Evolutionary conservation across 257 asterid species (phyloP), one percentile per base, ranked within the genome.

Genomic region (Nemophila menziesii): DNA sequence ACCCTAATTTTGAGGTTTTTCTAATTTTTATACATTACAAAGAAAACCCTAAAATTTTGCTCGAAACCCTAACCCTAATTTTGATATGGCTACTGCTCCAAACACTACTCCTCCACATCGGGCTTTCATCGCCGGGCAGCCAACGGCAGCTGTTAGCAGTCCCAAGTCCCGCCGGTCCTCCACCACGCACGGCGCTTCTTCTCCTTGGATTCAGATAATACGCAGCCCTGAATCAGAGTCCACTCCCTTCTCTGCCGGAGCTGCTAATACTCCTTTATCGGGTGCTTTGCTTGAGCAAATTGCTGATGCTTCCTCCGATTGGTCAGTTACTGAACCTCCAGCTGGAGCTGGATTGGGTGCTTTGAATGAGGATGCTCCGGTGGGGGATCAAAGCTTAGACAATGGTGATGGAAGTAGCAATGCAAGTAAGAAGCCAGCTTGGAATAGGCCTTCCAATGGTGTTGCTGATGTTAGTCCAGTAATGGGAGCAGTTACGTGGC

Each of bases 401-500:
- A 63, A 54, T 62, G 72, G 54, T 8, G n/a, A n/a, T n/a, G 63
- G 59, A 11, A 46, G 41, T 11, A 52, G 48, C 44, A 55, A 54
- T 45, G 67, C 57, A 19, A 48, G 54, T 11, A 74, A 69, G 75
- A 78, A 68, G 51, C 69, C 67, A 10, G 93, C 54, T 8, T 81
- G 93, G 90, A 81, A 61, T 57, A 72, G 60, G 61, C 86, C 92
- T 7, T 60, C 71, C 0, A 63, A 55, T 34, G 78, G 71, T 22
- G 56, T 61, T 40, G 55, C 52, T 11, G 93, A 67, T 20, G 58
- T 50, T 20, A 58, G 71, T 61, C 65, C 64, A 23, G 86, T 84
- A n/a, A 80, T 84, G 86, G 84, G 75, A 20, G 93, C 84, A 5
- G 74, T 56, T 20, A 63, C 77, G 43, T 84, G 95, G 95, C 95